Evolutionary conservation across 2,329 filamentous ascomycete genomes (phyloP), one percentile per base, ranked within the genome.

Genomic region (Epichloe hybrida): DNA sequence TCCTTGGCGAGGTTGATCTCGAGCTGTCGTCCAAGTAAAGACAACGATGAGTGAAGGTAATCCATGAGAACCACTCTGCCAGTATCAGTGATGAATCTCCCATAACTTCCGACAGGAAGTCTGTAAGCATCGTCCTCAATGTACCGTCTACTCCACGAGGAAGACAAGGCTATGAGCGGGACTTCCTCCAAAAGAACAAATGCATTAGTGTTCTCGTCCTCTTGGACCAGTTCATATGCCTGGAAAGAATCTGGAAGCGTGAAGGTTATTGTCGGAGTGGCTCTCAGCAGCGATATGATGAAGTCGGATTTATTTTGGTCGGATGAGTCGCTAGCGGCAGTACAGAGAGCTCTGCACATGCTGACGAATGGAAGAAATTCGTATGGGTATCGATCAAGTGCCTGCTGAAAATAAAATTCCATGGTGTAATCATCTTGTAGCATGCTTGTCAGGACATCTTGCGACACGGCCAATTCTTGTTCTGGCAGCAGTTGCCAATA

Each of bases 121-220:
- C 74, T 72, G 55, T 88, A 81, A 56, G 61, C 69, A 50, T 78
- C 71, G 42, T 76, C 70, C 40, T 70, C 69, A 15, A 68, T 63
- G 7, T 68, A 63, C 35, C 69, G 61, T 53, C 71, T 67, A 52
- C 69, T 71, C 59, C 73, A 71, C 15, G 66, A 67, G 52, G 74
- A 62, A 48, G 69, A 62, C 54, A 72, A 62, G 4, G 67, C 67
- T 54, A 91, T 84, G 3, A 90, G 72, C 1, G 80, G 73, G 7
- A 90, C 69, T 48, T 82, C 75, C 43, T 75, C 72, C 1, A 75
- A 70, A 4, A 96, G 76, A 53, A 79, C 75, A 53, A 96, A 86
- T 17, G 80, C 80, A 58, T 94, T 93, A 27, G 80, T 81, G 57
- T 93, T 90, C 53, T 93, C 86, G 56, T 95, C 88, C 66, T 96